Percentiles rank a stretch among this genome's conserved stretches.
Evolutionary conservation across 306 rosid genomes (phyloP).

Genomic region (Delonix regia): DNA sequence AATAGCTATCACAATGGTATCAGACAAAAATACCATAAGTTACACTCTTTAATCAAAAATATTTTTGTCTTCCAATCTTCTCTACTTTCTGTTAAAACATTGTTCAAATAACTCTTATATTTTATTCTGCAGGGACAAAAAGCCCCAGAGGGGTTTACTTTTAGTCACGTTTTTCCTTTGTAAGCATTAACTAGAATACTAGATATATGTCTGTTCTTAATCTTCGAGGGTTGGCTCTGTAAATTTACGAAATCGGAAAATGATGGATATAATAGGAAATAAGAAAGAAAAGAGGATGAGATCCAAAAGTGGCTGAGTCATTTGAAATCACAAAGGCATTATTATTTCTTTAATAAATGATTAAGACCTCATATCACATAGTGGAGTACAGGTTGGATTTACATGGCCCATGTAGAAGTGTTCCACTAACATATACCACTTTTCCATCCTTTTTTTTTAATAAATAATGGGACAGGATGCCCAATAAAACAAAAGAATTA

Average conservation of each 20-base stretch:
- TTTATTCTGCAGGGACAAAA: not conserved
- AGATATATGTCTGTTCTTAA: not conserved
- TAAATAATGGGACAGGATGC: too few relatives aligned
- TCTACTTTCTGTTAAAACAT: too few relatives aligned
- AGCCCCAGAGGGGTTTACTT: not conserved
- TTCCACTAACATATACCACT: not conserved
- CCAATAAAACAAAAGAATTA: too few relatives aligned
- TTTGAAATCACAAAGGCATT: not conserved
- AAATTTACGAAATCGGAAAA: not conserved
- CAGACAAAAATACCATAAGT: too few relatives aligned
- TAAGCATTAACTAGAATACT: not conserved
- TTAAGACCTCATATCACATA: not conserved
- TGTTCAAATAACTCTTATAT: too few relatives aligned
- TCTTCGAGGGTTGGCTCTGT: not conserved
- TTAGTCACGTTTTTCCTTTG: not conserved
- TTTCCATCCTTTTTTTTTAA: too few relatives aligned
- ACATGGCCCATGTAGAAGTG: not conserved
- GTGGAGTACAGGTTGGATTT: slow-evolving; percentile 11
- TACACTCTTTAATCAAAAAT: too few relatives aligned
- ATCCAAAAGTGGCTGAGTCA: not conserved
- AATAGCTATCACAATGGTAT: too few relatives aligned
- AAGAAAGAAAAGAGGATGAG: not conserved
- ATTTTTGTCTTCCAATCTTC: too few relatives aligned
- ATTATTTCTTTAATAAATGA: not conserved
- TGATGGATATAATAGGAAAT: not conserved